Base-by-base conservation (phyloP, 805 yeast species). In the Candida awuae region DNA sequence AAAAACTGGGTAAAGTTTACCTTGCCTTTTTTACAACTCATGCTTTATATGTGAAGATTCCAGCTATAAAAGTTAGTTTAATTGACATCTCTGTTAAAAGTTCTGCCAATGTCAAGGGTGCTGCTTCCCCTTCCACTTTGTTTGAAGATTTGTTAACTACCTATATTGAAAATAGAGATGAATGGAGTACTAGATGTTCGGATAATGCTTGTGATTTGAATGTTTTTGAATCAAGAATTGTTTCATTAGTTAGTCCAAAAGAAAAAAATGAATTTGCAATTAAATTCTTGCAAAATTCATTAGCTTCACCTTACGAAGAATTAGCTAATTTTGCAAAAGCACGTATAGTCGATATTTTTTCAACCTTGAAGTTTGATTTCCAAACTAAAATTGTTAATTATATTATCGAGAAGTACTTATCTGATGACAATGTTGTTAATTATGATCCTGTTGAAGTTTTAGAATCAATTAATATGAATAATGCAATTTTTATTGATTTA, bases 11-110 rank as follows among this genome's bases (percentile, higher is more conserved):
- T 13, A 70, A 73, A 41, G 61, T 80, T 6, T 66, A 72, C 32
- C 57, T 79, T 38, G 72, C 87, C 0, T 83, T 79, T 47, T 67
- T 85, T 51, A 74, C 81, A 15, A 76, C 80, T 40, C 92, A 86
- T 57, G 82, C 84, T 52, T 55, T 65, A 28, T 48, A 62, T 8
- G 62, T 70, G 18, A 59, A 73, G 8, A 46, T 77, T 18, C 80
- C 83, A 17, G 68, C 61, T 16, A 65, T 84, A 17, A 83, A 86
- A 52, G 58, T 65, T 31, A 61, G 65, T 21, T 61, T 80, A 4
- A 54, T 80, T 42, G 52, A 58, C n/a, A 48, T 69, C 28, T 56
- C 80, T n/a, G 61, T 66, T 15, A 61, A 63, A 6, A 64, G 62
- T 22, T 58, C 62, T 23, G 56, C 52, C 43, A 55, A 61, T 10